Evolutionary conservation across 2,329 filamentous ascomycete genomes (phyloP).

Genomic region (Mollisia scopiformis): DNA sequence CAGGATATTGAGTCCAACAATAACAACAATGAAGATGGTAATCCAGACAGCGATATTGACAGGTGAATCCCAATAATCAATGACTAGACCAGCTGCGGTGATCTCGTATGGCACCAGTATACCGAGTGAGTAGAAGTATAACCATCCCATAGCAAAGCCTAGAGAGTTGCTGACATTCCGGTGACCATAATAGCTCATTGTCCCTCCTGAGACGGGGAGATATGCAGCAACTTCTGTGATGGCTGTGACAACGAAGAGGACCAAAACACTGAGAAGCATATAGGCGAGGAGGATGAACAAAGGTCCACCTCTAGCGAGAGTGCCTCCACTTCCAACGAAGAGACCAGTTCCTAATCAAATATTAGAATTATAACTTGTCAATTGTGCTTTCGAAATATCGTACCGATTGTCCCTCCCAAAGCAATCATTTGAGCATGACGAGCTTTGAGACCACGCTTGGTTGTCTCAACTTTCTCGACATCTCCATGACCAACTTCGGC

Average conservation of each 20-base stretch:
- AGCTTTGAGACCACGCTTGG: constrained; percentile 35
- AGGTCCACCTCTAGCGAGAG: constrained; percentile 47
- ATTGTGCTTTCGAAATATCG: background rate
- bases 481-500: constrained; percentile 16
- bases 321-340: constrained; percentile 49
- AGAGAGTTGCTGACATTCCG: constrained; percentile 47
- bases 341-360: constrained; percentile 27
- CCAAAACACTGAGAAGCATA: constrained; percentile 46
- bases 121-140: constrained; percentile 40
- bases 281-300: constrained; percentile 48
- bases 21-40: constrained; percentile 42
- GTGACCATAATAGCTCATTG: constrained; percentile 52
- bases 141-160: constrained; percentile 49
- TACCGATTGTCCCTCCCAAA: constrained; percentile 46
- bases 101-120: constrained; percentile 44
- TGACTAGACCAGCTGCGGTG: constrained; percentile 45
- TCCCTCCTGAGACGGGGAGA: constrained; percentile 54
- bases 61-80: constrained; percentile 45
- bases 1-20: constrained; percentile 43
- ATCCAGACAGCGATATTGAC: constrained; percentile 47
- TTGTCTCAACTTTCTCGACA: constrained; percentile 20
- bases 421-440: constrained; percentile 37
- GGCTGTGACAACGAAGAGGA: constrained; percentile 51
- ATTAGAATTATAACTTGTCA: background rate
- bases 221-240: constrained; percentile 63